A percentile compares a stretch with the other conserved stretches of the same genome.
These are phyloP conservation scores for Candida methanosorbosa DNA, from an alignment of 805 yeast genomes.

Conservation along the genomic window DNA sequence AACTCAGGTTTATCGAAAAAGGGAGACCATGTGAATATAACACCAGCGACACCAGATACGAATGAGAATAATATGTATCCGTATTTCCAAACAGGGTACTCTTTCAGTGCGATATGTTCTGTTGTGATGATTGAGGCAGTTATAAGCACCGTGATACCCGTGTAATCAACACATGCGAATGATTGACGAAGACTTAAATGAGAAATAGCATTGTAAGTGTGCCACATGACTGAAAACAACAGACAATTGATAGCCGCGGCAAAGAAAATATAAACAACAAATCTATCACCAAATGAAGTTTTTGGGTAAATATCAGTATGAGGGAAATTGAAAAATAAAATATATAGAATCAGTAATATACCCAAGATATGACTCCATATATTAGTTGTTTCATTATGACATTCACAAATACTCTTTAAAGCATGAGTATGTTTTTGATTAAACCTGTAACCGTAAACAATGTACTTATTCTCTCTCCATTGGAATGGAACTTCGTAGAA, in stretches of 20 bases:
- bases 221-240: conserved; percentile 79
- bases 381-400: conserved; percentile 86
- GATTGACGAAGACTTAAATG: conserved; percentile 50
- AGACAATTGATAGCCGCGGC: conserved; percentile 71
- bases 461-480: conserved; percentile 89
- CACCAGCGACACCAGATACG: conserved; percentile 62
- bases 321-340: conserved; percentile 60
- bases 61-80: conserved; percentile 54
- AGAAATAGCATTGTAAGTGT: conserved; percentile 78
- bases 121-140: conserved; percentile 84
- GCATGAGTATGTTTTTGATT: conserved; percentile 54
- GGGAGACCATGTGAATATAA: conserved; percentile 86
- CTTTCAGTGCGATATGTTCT: conserved; percentile 69
- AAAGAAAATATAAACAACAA: conserved; percentile 56
- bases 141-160: conserved; percentile 86
- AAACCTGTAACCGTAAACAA: conserved; percentile 80
- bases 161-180: conserved; percentile 91
- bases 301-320: conserved; percentile 38
- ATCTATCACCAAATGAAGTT: conserved; percentile 31
- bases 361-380: conserved; percentile 91
- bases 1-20: conserved; percentile 82
- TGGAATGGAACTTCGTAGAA: conserved; percentile 84
- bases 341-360: conserved; percentile 43
- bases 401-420: conserved; percentile 44
- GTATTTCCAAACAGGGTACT: conserved; percentile 39